Evolutionary conservation across 352 stramenopile genomes (phyloP).

Genomic region (Phytophthora ohioensis): DNA sequence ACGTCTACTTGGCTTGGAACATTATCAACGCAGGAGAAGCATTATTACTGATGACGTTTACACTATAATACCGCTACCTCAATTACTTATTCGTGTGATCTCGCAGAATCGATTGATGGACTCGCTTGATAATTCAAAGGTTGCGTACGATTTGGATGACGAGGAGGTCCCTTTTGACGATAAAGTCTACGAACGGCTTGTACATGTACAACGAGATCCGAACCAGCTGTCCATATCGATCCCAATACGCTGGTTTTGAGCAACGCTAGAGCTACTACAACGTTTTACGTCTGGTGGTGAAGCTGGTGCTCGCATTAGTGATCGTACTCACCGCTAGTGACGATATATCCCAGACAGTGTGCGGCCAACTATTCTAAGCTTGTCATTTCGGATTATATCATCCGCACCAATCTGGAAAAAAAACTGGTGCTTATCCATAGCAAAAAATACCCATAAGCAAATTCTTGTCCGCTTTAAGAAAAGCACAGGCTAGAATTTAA

Average conservation of each 20-base stretch:
- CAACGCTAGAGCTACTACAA: constrained; percentile 56
- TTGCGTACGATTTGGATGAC: constrained; percentile 52
- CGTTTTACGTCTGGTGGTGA: constrained; percentile 49
- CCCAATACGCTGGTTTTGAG: constrained; percentile 59
- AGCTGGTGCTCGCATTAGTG: constrained; percentile 46
- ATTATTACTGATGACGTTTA: constrained; percentile 37
- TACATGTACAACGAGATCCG: constrained; percentile 36
- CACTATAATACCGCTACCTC: constrained; percentile 32
- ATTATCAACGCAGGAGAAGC: constrained; percentile 4
- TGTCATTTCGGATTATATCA: too few relatives aligned
- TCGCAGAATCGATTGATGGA: constrained; percentile 44
- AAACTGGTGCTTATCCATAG: too few relatives aligned
- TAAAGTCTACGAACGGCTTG: constrained; percentile 49
- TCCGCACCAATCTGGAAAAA: too few relatives aligned
- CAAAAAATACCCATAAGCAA: too few relatives aligned
- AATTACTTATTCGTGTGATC: constrained; percentile 39
- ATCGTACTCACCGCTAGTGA: constrained; percentile 31
- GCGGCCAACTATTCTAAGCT: not conserved
- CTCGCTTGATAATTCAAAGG: constrained; percentile 41
- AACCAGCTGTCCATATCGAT: constrained; percentile 54
- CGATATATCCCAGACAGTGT: not conserved
- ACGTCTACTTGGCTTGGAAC: constrained; percentile 20
- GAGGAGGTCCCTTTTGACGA: constrained; percentile 48
- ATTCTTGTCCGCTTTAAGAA: too few relatives aligned
- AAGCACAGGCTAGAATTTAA: too few relatives aligned